Base-by-base conservation (phyloP, 2,329 filamentous ascomycete genomes). In the Sphaerulina musiva region DNA sequence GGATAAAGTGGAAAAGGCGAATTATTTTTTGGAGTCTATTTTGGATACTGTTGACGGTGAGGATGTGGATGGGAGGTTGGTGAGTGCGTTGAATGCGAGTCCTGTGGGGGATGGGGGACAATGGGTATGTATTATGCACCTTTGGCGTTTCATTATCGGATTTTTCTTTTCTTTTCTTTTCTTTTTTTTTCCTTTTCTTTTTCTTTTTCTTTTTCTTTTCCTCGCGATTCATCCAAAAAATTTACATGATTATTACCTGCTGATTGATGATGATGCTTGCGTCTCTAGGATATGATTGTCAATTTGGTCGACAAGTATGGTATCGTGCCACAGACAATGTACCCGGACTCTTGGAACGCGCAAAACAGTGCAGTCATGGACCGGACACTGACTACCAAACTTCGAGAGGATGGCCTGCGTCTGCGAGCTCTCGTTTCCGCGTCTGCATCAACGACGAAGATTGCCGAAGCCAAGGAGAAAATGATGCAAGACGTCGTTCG, bases 1-100 rank as follows among this genome's bases (percentile, higher is more conserved):
- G 85, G 90, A 95, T 70, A 95, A 95, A 74, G 81, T 95, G 17
- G 90, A 95, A 71, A 95, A 95, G 72, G 79, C 86, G 7, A 95
- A 95, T 70, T 95, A 81, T 76, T 95, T 95, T 73, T 79, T 95
- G 14, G 89, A 95, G 72, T 86, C 87, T 65, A 81, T 92, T 57
- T 80, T 95, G 52, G 83, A 88, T 59, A 95, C 89, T 0, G 79
- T 81, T 0, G 74, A 76, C 48, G 14, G 14, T 17, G 79, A 89
- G 63, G 82, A 85, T 34, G 77, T 95, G 1, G 87, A 91, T 60
- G 79, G 83, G 20, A 76, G 90, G 8, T 72, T 95, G 3, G 78
- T 95, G 2, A 85, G 90, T 68, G 79, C 79, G 3, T 72, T 95
- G 3, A 74, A 92, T 29, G 73, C 74, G 0, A 78, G 80, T 20